Percentiles rank a stretch among this genome's conserved stretches.
Evolutionary conservation across 192 early-diverging fungal genomes (phyloP).

Genomic region (Coemansia brasiliensis): DNA sequence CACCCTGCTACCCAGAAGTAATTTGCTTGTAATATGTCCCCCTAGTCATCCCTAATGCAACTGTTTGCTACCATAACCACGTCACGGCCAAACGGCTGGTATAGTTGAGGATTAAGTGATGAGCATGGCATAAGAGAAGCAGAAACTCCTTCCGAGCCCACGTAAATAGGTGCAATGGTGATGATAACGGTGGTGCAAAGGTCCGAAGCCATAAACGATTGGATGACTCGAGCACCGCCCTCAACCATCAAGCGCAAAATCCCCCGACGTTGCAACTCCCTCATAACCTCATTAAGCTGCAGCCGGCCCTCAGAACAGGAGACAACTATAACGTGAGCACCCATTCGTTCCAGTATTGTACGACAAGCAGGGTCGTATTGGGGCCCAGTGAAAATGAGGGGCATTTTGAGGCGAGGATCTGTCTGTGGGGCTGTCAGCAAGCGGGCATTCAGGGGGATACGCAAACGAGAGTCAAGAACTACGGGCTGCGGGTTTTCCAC

Average conservation of each 20-base stretch:
- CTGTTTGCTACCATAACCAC: conserved; percentile 57
- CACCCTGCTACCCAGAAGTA: conserved; percentile 1
- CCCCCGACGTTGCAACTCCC: conserved; percentile 21
- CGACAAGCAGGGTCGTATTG: conserved; percentile 22
- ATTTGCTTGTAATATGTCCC: conserved; percentile 5
- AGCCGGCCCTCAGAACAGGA: conserved; percentile 10
- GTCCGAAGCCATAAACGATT: conserved; percentile 56
- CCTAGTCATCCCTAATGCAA: no score
- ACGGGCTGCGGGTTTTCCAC: conserved; percentile 67
- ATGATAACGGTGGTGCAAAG: conserved; percentile 47
- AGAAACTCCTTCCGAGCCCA: conserved; percentile 64
- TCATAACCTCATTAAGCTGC: conserved; percentile 17
- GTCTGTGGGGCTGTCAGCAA: conserved; percentile 49
- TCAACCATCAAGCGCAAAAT: conserved; percentile 81
- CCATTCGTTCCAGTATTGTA: conserved; percentile 56
- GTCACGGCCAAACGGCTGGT: conserved; percentile 58
- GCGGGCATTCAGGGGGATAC: conserved; percentile 61
- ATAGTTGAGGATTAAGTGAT: conserved; percentile 20
- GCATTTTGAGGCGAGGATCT: conserved; percentile 49
- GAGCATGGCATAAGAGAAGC: conserved; percentile 19
- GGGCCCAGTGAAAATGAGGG: conserved; percentile 61
- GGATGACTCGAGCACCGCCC: conserved; percentile 79
- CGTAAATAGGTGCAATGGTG: conserved; percentile 70
- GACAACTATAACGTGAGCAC: conserved; percentile 60
- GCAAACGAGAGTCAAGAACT: conserved; percentile 71